Evolutionary conservation across 1,284 basidiomycete genomes (phyloP), one percentile per base, ranked within the genome.

Genomic region (Vanrija sp.): DNA sequence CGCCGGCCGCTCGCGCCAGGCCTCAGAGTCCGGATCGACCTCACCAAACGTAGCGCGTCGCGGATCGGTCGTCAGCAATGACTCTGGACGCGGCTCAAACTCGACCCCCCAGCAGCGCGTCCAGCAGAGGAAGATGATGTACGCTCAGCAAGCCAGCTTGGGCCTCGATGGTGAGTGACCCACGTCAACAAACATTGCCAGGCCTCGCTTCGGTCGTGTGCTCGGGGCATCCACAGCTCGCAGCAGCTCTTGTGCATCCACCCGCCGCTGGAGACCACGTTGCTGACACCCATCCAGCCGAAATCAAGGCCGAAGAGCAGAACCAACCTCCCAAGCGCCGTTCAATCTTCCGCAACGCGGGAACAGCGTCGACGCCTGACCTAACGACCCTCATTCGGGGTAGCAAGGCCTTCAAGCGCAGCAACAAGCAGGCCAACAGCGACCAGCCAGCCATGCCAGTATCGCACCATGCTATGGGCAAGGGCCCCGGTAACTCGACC

Each of bases 301-400:
- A 69, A 45, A 54, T 67, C 24, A 56, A 57, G 41, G 49, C 63
- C 10, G 57, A 59, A 18, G 60, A 57, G n/a, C 57, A 60, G 27
- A 53, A 56, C 12, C 49, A 59, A 16, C 35, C 55, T 20, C 59
- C 61, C 9, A 87, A 88, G 72, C 83, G 88, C 41, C 81, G 89
- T 49, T 89, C 87, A 60, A 83, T 93, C 77, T 91, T 90, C 72
- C 82, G 90, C 55, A 85, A 87, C n/a, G 80, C 86, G 7, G 90
- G 89, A 45, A 91, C 88, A 2, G 87, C 89, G 22, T 89, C 87
- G 63, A 89, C 87, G 63, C 90, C 91, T 22, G 90, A 95, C 73
- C 80, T 94, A 22, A 87, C 88, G 4, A 90, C 88, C 3, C 79
- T 93, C 51, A 76, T 91, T 49, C 81, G 60, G 12, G 51, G 85